Evolutionary conservation across 805 yeast genomes (phyloP).

Genomic region (Nakazawaea ambrosiae): DNA sequence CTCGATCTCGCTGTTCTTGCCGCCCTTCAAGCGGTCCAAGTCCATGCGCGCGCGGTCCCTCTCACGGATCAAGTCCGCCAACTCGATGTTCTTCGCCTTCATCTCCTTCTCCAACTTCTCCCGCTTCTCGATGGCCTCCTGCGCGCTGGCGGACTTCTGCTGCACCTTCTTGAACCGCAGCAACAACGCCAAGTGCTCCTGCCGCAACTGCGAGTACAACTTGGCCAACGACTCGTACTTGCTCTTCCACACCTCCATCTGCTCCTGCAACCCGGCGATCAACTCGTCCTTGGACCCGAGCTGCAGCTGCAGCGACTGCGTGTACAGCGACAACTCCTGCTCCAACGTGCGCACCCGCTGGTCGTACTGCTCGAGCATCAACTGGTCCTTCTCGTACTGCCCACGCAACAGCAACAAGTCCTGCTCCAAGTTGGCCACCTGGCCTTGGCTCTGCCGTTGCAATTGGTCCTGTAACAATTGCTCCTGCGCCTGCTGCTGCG

Average conservation of each 20-base stretch:
- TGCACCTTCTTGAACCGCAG: constrained; percentile 74
- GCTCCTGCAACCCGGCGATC: constrained; percentile 61
- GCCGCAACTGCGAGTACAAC: constrained; percentile 83
- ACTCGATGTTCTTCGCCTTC: constrained; percentile 78
- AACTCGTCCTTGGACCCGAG: constrained; percentile 72
- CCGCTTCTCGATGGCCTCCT: constrained; percentile 79
- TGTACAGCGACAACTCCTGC: constrained; percentile 54
- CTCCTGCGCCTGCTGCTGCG: constrained; percentile 66
- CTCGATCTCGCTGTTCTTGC: constrained; percentile 60
- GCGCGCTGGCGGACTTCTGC: constrained; percentile 82
- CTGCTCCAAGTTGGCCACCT: constrained; percentile 75
- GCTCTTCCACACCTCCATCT: constrained; percentile 68
- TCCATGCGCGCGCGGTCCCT: constrained; percentile 86
- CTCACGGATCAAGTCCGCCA: constrained; percentile 84
- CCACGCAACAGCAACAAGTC: constrained; percentile 68
- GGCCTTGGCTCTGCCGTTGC: constrained; percentile 69
- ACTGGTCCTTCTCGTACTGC: constrained; percentile 82
- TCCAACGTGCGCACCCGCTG: constrained; percentile 77
- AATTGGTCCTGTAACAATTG: constrained; percentile 60
- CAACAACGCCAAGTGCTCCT: constrained; percentile 78
- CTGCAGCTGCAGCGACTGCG: constrained; percentile 64
- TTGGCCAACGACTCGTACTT: constrained; percentile 89
- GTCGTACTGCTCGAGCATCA: constrained; percentile 81
- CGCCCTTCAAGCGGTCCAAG: constrained; percentile 60
- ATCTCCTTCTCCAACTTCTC: constrained; percentile 78